A percentile compares a stretch with the other conserved stretches of the same genome.
These are phyloP conservation scores for Cyberlindnera euphorbiiphila DNA, from an alignment of 805 yeast species.

Conservation along the genomic window DNA sequence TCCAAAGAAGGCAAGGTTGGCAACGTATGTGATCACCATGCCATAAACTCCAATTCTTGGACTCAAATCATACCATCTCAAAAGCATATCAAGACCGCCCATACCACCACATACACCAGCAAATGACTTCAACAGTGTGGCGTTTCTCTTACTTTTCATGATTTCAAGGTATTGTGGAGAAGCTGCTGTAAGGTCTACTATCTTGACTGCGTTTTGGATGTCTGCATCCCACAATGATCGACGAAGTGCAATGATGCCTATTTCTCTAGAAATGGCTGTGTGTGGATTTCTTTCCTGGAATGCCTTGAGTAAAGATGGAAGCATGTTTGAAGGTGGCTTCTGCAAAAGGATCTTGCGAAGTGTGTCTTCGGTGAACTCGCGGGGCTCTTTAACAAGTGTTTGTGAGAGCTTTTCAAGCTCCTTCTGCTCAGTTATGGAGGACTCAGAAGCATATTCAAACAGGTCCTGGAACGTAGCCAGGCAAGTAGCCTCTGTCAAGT, in stretches of 20 bases:
- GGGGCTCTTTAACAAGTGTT: constrained; percentile 5
- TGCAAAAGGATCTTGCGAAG: constrained; percentile 3
- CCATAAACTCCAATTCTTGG: constrained; percentile 35
- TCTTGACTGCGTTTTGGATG: constrained; percentile 41
- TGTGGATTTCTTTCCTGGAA: constrained; percentile 6
- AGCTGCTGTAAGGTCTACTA: constrained; percentile 61
- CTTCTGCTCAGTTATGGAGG: constrained; percentile 2
- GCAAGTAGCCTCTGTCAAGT: not conserved
- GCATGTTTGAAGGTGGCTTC: constrained; percentile 11
- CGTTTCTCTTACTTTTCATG: constrained; percentile 32
- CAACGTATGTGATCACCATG: constrained; percentile 46
- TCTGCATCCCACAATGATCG: constrained; percentile 16
- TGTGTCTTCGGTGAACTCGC: constrained; percentile 3
- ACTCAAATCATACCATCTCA: constrained; percentile 26
- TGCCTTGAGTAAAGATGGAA: constrained; percentile 7
- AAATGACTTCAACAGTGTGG: constrained; percentile 32
- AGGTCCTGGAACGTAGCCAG: constrained; percentile 7
- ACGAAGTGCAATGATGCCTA: constrained; percentile 12
- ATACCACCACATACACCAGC: constrained; percentile 34
- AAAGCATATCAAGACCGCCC: constrained; percentile 44
- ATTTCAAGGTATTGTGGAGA: constrained; percentile 43
- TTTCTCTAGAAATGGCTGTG: not conserved
- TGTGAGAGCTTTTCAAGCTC: constrained; percentile 1
- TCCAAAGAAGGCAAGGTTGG: constrained; percentile 44
- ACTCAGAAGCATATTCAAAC: constrained; percentile 8